These are phyloP conservation scores for Aspergillus bridgeri DNA, from an alignment of 495 filamentous ascomycete species.

Conservation along the genomic window DNA sequence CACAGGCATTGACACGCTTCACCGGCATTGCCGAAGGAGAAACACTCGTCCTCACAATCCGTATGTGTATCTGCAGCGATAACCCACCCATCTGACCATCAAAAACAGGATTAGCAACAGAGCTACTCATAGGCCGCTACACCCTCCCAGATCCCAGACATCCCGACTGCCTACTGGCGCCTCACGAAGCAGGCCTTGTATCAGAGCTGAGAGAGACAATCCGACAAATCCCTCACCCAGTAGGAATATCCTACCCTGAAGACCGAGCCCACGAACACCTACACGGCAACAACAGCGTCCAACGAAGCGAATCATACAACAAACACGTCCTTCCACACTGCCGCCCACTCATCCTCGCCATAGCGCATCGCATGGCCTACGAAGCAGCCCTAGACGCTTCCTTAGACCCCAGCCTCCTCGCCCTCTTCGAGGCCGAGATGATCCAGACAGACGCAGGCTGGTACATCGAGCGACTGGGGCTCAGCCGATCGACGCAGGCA, in stretches of 20 bases:
- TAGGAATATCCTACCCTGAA: too few species aligned
- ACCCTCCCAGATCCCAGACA: slow-evolving; percentile 22
- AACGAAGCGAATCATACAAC: slow-evolving; percentile 30
- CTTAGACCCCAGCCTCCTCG: slow-evolving; percentile 21
- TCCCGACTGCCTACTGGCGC: slow-evolving; percentile 21
- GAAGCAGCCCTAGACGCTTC: slow-evolving; percentile 27
- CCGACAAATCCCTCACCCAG: too few species aligned
- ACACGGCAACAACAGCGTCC: slow-evolving; percentile 6
- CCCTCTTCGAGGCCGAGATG: slow-evolving; percentile 29
- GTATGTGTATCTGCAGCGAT: slow-evolving; percentile 3
- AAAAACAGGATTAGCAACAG: slow-evolving; percentile 27
- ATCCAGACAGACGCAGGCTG: slow-evolving; percentile 10
- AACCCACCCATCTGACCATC: not conserved
- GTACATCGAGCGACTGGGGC: slow-evolving; percentile 3
- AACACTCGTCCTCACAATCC: slow-evolving; percentile 27
- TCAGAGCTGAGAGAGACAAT: slow-evolving; percentile 16
- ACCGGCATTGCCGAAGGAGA: slow-evolving; percentile 33
- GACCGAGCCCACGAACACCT: too few species aligned
- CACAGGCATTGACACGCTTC: slow-evolving; percentile 15
- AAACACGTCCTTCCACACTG: slow-evolving; percentile 25
- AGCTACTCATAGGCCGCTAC: slow-evolving; percentile 33
- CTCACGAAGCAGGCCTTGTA: slow-evolving; percentile 29
- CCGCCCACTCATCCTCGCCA: slow-evolving; percentile 26
- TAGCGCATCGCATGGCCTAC: slow-evolving; percentile 36
- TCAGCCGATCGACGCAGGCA: slow-evolving; percentile 1